A percentile compares a stretch with the other conserved stretches of the same genome.
Evolutionary conservation across 1,284 basidiomycete genomes (phyloP).

Genomic region (Flammula alnicola): DNA sequence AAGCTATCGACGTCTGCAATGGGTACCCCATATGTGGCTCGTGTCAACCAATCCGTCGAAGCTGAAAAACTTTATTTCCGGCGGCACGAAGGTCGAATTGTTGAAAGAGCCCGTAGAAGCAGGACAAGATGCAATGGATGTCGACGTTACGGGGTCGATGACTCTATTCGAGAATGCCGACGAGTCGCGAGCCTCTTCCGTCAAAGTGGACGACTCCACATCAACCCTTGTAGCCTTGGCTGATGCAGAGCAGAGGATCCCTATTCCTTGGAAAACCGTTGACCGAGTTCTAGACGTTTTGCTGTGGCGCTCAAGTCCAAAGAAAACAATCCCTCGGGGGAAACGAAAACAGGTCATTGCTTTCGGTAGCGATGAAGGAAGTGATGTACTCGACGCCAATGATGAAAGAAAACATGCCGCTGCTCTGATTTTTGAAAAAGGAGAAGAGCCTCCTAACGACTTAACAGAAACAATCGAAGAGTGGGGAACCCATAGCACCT

Average conservation of each 20-base stretch:
- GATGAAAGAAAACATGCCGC: slow-evolving; percentile 40
- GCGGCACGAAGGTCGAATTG: slow-evolving; percentile 73
- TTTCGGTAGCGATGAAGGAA: slow-evolving; percentile 35
- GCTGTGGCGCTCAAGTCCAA: slow-evolving; percentile 54
- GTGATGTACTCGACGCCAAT: slow-evolving; percentile 29
- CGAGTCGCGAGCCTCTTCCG: slow-evolving; percentile 36
- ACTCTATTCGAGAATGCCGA: slow-evolving; percentile 39
- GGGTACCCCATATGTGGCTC: slow-evolving; percentile 93
- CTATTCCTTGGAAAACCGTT: slow-evolving; percentile 75
- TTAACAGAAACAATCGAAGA: slow-evolving; percentile 59
- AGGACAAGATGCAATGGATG: slow-evolving; percentile 36
- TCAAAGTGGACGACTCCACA: slow-evolving; percentile 30
- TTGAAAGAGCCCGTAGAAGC: slow-evolving; percentile 50
- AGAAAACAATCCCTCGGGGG: slow-evolving; percentile 27
- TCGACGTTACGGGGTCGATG: slow-evolving; percentile 31
- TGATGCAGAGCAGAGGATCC: slow-evolving; percentile 75
- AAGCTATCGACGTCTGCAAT: slow-evolving; percentile 78
- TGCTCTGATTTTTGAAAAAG: slow-evolving; percentile 50
- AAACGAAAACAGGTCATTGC: slow-evolving; percentile 26
- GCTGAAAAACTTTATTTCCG: slow-evolving; percentile 76
- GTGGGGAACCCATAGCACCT: slow-evolving; percentile 57
- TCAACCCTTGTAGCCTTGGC: slow-evolving; percentile 39
- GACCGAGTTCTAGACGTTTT: slow-evolving; percentile 82
- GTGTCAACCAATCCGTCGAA: slow-evolving; percentile 62
- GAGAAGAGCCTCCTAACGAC: slow-evolving; percentile 58